Conservation (phyloP, 208 protist species). For the Leishmania major region DNA sequence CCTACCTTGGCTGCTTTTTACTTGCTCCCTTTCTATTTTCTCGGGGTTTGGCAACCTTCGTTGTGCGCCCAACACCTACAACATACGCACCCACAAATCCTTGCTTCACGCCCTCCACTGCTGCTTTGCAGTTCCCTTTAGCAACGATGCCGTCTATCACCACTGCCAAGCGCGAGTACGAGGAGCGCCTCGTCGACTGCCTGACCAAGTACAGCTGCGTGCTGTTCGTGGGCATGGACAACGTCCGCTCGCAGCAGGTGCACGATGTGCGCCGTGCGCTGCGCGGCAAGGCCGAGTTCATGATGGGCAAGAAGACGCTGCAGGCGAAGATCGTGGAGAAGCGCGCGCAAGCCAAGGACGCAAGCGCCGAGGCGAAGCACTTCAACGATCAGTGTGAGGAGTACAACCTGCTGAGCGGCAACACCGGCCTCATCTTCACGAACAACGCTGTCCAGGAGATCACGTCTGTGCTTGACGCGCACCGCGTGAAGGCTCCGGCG, state of each 20-base stretch:
- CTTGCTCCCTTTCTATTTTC: not conserved
- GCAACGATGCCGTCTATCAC: slow-evolving; percentile 62
- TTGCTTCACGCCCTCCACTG: not conserved
- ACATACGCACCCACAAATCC: not conserved
- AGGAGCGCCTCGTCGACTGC: slow-evolving; percentile 89
- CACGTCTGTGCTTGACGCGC: slow-evolving; percentile 73
- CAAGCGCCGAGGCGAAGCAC: slow-evolving; percentile 53
- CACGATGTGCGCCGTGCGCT: slow-evolving; percentile 95
- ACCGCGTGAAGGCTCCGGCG: slow-evolving; percentile 96
- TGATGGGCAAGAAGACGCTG: slow-evolving; percentile 99
- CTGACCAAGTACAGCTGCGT: slow-evolving; percentile 96
- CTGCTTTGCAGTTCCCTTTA: slow-evolving; percentile 21
- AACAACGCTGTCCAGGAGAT: slow-evolving; percentile 94
- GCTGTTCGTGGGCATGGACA: slow-evolving; percentile 96
- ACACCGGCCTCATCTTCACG: slow-evolving; percentile 99
- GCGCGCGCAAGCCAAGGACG: slow-evolving; percentile 52
- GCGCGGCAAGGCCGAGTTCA: slow-evolving; percentile 94
- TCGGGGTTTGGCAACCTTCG: not conserved
- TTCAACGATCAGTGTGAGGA: slow-evolving; percentile 66
- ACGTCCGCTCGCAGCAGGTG: slow-evolving; percentile 98
- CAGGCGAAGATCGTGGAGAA: slow-evolving; percentile 95
- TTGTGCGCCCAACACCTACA: not conserved
- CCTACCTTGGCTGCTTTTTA: not conserved
- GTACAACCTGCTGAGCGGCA: slow-evolving; percentile 87
- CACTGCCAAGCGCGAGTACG: slow-evolving; percentile 85